phyloP scores from a whole-genome alignment of 768 basidiomycete species.

The Agrocybe chaxingu region DNA sequence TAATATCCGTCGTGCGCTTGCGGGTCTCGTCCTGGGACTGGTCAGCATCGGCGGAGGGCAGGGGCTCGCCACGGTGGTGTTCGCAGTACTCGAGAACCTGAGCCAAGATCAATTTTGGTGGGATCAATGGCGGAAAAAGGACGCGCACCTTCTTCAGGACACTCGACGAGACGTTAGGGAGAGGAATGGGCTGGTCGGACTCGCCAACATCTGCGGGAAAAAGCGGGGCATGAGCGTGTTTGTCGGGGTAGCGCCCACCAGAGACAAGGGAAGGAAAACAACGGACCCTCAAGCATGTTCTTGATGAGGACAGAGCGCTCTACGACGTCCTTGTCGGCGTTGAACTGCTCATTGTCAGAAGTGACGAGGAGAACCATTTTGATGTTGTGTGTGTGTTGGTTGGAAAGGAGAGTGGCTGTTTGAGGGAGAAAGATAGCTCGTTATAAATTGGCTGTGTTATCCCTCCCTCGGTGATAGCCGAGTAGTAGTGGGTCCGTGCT shows the following conservation, averaged over 20 bases:
- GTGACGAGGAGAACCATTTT: conserved; percentile 86
- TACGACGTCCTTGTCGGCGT: conserved; percentile 90
- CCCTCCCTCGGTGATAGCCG: conserved; percentile 39
- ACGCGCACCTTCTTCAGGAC: conserved; percentile 83
- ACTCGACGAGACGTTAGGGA: conserved; percentile 91
- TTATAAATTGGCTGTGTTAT: conserved; percentile 27
- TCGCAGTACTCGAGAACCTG: conserved; percentile 99
- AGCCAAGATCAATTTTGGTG: conserved; percentile 7
- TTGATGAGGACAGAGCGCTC: conserved; percentile 96
- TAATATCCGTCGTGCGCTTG: conserved; percentile 97
- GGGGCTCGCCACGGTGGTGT: conserved; percentile 96
- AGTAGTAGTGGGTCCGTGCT: conserved; percentile 17
- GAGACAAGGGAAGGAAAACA: conserved; percentile 15
- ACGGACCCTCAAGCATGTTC: conserved; percentile 96
- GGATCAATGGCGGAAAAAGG: conserved; percentile 6
- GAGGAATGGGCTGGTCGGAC: conserved; percentile 89
- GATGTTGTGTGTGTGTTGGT: conserved; percentile 12
- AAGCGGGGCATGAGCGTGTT: conserved; percentile 12
- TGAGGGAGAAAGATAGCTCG: conserved; percentile 7
- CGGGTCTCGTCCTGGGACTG: conserved; percentile 88
- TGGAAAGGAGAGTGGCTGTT: conserved; percentile 20
- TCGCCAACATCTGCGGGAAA: conserved; percentile 79
- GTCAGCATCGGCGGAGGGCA: conserved; percentile 81
- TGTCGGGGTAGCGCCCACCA: conserved; percentile 6
- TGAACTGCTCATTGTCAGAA: conserved; percentile 94